Conservation (phyloP, 140 eudicot species). For the Stevia rebaudiana region DNA sequence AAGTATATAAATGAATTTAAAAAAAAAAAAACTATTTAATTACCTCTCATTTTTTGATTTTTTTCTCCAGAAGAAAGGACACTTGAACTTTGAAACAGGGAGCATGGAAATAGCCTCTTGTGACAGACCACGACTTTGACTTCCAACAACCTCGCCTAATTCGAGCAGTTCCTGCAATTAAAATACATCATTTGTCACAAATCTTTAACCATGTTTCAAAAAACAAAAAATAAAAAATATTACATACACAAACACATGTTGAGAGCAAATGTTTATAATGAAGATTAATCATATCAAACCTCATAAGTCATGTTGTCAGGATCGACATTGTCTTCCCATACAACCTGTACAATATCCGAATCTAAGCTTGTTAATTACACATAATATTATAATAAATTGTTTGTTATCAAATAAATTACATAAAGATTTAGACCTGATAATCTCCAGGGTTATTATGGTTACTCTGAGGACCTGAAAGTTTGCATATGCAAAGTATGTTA, state of each 20-base stretch:
- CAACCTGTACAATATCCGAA: conserved; percentile 39
- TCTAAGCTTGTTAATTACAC: conserved; percentile 20
- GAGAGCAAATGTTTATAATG: neutral
- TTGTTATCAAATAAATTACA: conserved; percentile 5
- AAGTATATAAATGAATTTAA: neutral
- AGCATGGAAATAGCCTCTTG: conserved; percentile 66
- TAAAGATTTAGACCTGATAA: conserved; percentile 52
- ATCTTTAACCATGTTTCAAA: neutral
- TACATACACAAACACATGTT: neutral
- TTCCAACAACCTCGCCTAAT: conserved; percentile 93
- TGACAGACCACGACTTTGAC: conserved; percentile 88
- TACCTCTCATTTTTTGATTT: conserved; percentile 69
- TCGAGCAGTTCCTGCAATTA: conserved; percentile 73
- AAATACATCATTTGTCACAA: conserved; percentile 10
- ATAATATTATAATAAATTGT: neutral
- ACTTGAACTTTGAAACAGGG: conserved; percentile 73
- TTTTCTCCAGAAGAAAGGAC: conserved; percentile 65
- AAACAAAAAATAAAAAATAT: neutral
- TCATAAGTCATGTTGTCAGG: conserved; percentile 95
- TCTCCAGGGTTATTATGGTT: conserved; percentile 59
- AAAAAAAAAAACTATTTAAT: neutral
- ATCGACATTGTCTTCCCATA: conserved; percentile 87
- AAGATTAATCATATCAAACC: conserved; percentile 36
- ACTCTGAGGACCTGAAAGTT: conserved; percentile 61
- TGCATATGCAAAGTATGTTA: conserved; percentile 5